These are phyloP conservation scores for Niebla homalea DNA, from an alignment of 495 filamentous ascomycete genomes.

Conservation along the genomic window DNA sequence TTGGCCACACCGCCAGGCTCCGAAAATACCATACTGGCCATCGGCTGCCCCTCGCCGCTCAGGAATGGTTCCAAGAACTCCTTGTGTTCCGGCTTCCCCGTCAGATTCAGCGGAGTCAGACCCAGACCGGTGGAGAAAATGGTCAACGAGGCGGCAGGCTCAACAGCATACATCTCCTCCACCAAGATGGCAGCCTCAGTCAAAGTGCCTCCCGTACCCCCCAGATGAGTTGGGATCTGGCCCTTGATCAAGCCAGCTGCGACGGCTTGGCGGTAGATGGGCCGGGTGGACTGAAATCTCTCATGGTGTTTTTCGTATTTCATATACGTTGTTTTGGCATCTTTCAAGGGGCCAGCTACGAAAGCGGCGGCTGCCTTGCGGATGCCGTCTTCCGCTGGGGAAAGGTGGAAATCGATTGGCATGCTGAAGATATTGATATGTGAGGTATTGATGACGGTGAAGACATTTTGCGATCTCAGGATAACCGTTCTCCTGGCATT, in stretches of 20 bases:
- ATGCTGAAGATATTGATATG: conserved; percentile 6
- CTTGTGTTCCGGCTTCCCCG: conserved; percentile 25
- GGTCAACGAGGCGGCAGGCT: conserved; percentile 33
- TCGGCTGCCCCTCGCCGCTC: conserved; percentile 28
- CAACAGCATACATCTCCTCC: conserved; percentile 39
- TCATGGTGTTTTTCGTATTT: conserved; percentile 18
- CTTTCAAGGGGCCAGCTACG: conserved; percentile 24
- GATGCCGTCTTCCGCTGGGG: conserved; percentile 22
- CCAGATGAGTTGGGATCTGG: conserved; percentile 29
- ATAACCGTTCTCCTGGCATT: too few relatives aligned
- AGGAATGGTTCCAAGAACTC: conserved; percentile 38
- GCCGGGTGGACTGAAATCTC: conserved; percentile 33
- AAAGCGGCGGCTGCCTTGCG: conserved; percentile 23
- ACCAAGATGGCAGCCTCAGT: conserved; percentile 36
- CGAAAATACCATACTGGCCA: conserved; percentile 38
- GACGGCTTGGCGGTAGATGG: conserved; percentile 31
- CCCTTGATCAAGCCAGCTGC: conserved; percentile 33
- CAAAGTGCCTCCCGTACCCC: conserved; percentile 30
- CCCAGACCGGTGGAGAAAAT: conserved; percentile 40
- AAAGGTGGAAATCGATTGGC: conserved; percentile 30
- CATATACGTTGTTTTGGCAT: conserved; percentile 24
- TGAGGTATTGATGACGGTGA: too few relatives aligned
- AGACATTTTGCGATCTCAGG: too few relatives aligned
- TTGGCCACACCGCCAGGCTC: conserved; percentile 41
- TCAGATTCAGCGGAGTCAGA: conserved; percentile 33